A percentile compares a stretch with the other conserved stretches of the same genome.
phyloP scores from a whole-genome alignment of 768 basidiomycete species.

The Jaapia argillacea region DNA sequence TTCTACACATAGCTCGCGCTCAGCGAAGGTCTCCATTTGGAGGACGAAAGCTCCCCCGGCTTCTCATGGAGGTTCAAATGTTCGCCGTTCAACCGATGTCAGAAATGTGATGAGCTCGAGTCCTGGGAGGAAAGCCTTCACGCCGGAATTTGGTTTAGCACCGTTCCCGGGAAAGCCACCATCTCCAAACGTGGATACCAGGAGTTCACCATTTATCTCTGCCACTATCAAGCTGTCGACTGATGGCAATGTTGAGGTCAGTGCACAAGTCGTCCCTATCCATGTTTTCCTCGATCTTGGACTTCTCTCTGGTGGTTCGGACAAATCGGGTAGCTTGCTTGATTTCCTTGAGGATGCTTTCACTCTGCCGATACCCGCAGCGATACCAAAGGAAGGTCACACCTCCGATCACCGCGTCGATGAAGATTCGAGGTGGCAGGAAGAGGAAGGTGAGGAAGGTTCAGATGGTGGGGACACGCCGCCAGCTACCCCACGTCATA shows the following conservation, averaged over 20 bases:
- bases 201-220: too few species aligned
- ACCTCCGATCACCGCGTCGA: not conserved
- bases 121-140: not conserved
- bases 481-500: constrained; percentile 2
- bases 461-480: not conserved
- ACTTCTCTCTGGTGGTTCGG: constrained; percentile 12
- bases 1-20: constrained; percentile 24
- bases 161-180: too few species aligned
- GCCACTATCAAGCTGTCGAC: too few species aligned
- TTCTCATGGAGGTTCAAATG: too few species aligned
- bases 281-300: constrained; percentile 72
- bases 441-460: constrained; percentile 15
- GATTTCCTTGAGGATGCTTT: not conserved
- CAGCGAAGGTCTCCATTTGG: constrained; percentile 57
- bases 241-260: constrained; percentile 8
- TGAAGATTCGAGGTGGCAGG: constrained; percentile 6
- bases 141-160: too few species aligned
- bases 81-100: not conserved
- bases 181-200: too few species aligned
- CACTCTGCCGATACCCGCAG: too few species aligned
- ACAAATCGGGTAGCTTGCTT: not conserved
- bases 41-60: constrained; percentile 30
- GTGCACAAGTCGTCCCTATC: constrained; percentile 43
- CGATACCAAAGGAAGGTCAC: too few species aligned
- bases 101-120: not conserved